Conservation (phyloP, 768 basidiomycete genomes). For the Floccularia luteovirens region DNA sequence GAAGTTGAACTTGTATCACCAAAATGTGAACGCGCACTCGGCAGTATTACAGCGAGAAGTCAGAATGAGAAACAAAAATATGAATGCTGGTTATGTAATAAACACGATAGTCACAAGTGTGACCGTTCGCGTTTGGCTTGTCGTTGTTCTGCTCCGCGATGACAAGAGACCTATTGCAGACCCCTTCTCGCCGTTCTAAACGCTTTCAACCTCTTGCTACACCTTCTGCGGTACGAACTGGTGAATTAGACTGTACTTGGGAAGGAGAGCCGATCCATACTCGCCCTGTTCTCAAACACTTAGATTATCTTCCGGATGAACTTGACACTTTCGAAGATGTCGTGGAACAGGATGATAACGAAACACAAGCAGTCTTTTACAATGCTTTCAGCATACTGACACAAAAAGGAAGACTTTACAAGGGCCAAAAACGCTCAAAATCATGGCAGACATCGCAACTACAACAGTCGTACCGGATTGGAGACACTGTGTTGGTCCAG, state of each 20-base stretch:
- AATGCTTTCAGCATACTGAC: conserved; percentile 22
- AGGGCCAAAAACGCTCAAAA: conserved; percentile 13
- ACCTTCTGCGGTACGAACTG: conserved; percentile 10
- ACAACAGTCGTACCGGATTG: conserved; percentile 42
- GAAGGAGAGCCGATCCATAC: conserved; percentile 15
- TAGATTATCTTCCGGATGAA: conserved; percentile 18
- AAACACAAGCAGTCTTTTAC: conserved; percentile 31
- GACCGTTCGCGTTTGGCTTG: background rate
- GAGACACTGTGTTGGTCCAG: conserved; percentile 62
- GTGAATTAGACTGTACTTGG: conserved; percentile 15
- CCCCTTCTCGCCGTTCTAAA: conserved; percentile 21
- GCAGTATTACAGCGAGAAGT: too few relatives aligned
- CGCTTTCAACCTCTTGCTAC: conserved; percentile 21
- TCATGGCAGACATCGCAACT: conserved; percentile 14
- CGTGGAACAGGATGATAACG: conserved; percentile 9
- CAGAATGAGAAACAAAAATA: too few relatives aligned
- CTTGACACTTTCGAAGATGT: conserved; percentile 6
- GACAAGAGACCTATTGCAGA: conserved; percentile 10
- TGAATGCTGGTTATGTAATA: too few relatives aligned
- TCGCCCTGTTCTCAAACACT: conserved; percentile 13
- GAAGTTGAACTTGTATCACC: too few relatives aligned
- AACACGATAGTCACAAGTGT: too few relatives aligned
- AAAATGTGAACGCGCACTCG: too few relatives aligned
- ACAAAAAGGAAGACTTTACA: conserved; percentile 15
- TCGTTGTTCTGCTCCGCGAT: conserved; percentile 5